Percentiles rank a stretch among this genome's conserved stretches.
phyloP scores from a whole-genome alignment of 179 eudicot species.

The Silene vulgaris region DNA sequence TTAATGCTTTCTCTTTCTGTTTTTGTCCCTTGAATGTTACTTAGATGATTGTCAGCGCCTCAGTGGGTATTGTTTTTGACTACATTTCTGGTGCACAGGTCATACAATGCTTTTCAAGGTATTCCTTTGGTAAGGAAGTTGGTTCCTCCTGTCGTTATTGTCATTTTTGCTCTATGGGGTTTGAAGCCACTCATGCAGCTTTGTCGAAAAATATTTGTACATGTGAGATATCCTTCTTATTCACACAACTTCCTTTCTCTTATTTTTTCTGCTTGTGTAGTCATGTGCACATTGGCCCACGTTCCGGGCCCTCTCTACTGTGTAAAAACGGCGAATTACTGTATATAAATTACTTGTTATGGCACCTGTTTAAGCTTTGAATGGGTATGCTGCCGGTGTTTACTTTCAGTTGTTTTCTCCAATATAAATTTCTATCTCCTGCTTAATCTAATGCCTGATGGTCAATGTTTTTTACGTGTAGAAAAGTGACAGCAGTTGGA shows the following conservation, averaged over 20 bases:
- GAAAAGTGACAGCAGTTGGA: slow-evolving; percentile 77
- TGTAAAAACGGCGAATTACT: not conserved
- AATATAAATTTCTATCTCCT: not conserved
- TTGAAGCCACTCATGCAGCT: slow-evolving; percentile 63
- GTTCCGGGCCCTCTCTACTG: not conserved
- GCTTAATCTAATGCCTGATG: slow-evolving; percentile 15
- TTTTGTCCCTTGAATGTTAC: not conserved
- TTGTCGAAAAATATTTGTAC: slow-evolving; percentile 56
- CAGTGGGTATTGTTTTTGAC: not conserved
- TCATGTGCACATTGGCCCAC: not conserved
- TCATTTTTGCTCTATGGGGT: slow-evolving; percentile 79
- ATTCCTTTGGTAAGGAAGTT: slow-evolving; percentile 55
- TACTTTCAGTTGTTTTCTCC: slow-evolving; percentile 7
- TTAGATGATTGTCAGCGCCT: not conserved
- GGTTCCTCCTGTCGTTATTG: slow-evolving; percentile 60
- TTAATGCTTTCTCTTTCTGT: slow-evolving; percentile 12
- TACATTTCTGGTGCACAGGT: slow-evolving; percentile 38
- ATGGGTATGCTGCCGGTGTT: not conserved
- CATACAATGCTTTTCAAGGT: slow-evolving; percentile 51
- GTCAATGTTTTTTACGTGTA: slow-evolving; percentile 30
- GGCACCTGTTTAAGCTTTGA: not conserved
- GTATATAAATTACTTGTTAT: not conserved
- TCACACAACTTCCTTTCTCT: not conserved
- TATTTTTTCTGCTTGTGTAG: not conserved
- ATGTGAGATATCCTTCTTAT: slow-evolving; percentile 36